Base-by-base conservation (phyloP, 1,139 yeast genomes). In the Hyphopichia pseudoburtonii region DNA sequence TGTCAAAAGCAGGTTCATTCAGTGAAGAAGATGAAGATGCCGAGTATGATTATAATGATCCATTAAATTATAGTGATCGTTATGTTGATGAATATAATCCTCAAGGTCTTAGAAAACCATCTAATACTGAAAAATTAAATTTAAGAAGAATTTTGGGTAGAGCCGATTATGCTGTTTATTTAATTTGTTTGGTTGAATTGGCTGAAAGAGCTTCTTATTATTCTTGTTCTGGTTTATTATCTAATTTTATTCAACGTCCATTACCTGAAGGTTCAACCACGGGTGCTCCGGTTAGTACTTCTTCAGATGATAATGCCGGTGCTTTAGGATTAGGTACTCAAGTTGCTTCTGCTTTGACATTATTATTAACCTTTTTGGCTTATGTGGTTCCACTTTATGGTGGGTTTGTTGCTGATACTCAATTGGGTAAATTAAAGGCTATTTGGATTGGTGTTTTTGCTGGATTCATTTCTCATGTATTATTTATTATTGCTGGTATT, bases 231-330 rank as follows among this genome's bases (percentile, higher is more conserved):
- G 72, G 70, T 21, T 56, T 70, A 36, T 56, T 72, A 32, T 56
- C 71, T 28, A 72, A 72, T 44, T 70, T 70, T 48, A 54, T 72
- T 35, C 73, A 70, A 47, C 57, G 80, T 45, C 72, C 73, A 11
- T 54, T 78, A 34, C 83, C 83, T 3, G 57, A 51, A 21, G 76
- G 76, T 33, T 73, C 77, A 25, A 71, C 71, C 35, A 61, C 71
- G 37, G 70, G 78, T 47, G 68, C 73, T 19, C 66, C 70, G 15
- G 61, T 66, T 12, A 44, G 55, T 10, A 50, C 58, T 7, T 40
- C 34, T 28, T 35, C 28, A 14, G 16, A 16, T 23, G 56, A 47
- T 54, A 30, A 29, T 41, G 73, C 76, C 17, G 76, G 76, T 43
- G 76, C 76, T 3, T 59, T 71, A 32, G 62, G 56, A 24, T 38